Evolutionary conservation across 495 filamentous ascomycete species (phyloP).

Genomic region (Sordaria brevicollis): DNA sequence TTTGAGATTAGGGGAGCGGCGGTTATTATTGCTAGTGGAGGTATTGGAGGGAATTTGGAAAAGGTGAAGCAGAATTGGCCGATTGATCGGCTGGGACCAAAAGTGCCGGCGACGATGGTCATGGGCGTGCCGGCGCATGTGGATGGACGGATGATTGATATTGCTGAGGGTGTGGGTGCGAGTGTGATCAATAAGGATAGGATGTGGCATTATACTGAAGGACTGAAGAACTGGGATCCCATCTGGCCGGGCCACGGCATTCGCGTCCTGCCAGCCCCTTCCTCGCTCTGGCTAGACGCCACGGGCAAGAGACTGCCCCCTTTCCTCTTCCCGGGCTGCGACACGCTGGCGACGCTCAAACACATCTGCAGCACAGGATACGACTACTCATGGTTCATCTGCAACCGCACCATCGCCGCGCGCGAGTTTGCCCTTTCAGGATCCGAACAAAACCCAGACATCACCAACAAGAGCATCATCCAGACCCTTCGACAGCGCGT

Average conservation of each 20-base stretch:
- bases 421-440: conserved; percentile 44
- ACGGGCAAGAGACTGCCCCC: conserved; percentile 39
- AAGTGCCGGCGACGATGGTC: conserved; percentile 36
- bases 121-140: conserved; percentile 42
- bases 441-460: conserved; percentile 44
- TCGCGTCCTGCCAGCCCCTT: conserved; percentile 38
- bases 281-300: conserved; percentile 44
- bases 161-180: conserved; percentile 33
- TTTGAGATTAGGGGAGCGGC: conserved; percentile 37
- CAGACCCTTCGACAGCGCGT: conserved; percentile 33
- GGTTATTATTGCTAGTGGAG: conserved; percentile 36
- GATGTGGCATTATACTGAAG: conserved; percentile 49
- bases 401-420: conserved; percentile 39
- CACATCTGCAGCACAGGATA: conserved; percentile 42
- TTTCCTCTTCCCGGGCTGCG: conserved; percentile 37
- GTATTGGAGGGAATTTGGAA: conserved; percentile 42
- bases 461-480: conserved; percentile 41
- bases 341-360: conserved; percentile 41
- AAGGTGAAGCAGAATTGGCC: conserved; percentile 41
- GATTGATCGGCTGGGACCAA: conserved; percentile 33
- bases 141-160: conserved; percentile 42
- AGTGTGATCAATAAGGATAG: conserved; percentile 39
- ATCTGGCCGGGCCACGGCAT: conserved; percentile 45
- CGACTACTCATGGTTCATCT: conserved; percentile 46
- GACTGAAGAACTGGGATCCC: conserved; percentile 40